phyloP scores from a whole-genome alignment of 495 filamentous ascomycete species.

The Aspergillus baeticus region DNA sequence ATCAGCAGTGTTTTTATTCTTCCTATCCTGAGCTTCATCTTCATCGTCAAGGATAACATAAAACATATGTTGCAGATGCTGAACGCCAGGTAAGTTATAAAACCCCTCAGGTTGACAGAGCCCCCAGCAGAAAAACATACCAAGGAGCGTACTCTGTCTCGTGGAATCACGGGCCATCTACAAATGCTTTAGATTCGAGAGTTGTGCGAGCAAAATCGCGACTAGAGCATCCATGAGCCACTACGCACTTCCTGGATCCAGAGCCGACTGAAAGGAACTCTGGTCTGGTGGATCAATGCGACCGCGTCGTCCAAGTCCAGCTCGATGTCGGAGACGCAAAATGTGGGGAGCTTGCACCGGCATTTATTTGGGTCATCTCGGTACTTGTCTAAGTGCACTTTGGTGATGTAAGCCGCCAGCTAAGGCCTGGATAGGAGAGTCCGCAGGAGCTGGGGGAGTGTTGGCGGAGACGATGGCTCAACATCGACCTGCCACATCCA shows the following conservation, averaged over 20 bases:
- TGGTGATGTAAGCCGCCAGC: constrained; percentile 19
- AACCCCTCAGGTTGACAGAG: constrained; percentile 16
- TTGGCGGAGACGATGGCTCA: constrained; percentile 8
- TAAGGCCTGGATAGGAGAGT: constrained; percentile 19
- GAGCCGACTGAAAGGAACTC: constrained; percentile 13
- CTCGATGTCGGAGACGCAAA: constrained; percentile 8
- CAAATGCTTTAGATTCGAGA: constrained; percentile 14
- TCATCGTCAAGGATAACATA: neutral
- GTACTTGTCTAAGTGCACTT: constrained; percentile 9
- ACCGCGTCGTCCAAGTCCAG: constrained; percentile 13
- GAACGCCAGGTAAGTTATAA: constrained; percentile 2
- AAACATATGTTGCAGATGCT: neutral
- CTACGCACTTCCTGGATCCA: constrained; percentile 19
- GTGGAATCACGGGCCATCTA: constrained; percentile 13
- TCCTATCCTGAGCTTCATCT: constrained; percentile 7
- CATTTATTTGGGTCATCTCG: neutral
- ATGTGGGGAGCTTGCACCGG: neutral
- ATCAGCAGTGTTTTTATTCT: constrained; percentile 18
- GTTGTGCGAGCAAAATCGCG: constrained; percentile 19
- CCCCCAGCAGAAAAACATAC: constrained; percentile 18
- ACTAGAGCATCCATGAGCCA: constrained; percentile 21
- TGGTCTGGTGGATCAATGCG: constrained; percentile 12
- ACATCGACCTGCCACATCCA: constrained; percentile 13
- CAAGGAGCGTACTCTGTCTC: constrained; percentile 15
- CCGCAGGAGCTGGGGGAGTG: constrained; percentile 15